Evolutionary conservation across 352 stramenopile genomes (phyloP).

Genomic region (Sclerospora graminicola): DNA sequence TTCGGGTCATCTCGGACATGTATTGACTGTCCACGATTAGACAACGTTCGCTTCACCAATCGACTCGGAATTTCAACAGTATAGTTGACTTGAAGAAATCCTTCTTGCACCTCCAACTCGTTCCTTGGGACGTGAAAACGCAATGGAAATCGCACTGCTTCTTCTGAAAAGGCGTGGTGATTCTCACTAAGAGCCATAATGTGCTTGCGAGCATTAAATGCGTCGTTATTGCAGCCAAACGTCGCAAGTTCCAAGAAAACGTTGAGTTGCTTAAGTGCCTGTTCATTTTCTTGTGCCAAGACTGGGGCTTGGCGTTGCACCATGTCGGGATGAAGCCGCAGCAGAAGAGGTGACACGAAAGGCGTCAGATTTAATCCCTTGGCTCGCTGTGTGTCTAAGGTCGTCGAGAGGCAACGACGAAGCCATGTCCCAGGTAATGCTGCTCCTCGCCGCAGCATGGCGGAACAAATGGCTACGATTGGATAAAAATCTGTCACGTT

Average conservation of each 20-base stretch:
- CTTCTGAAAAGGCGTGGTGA: constrained; percentile 4
- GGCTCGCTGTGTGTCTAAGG: not conserved
- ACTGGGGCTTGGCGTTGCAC: constrained; percentile 34
- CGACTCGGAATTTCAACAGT: constrained; percentile 37
- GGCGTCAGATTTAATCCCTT: constrained; percentile 49
- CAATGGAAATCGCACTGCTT: constrained; percentile 39
- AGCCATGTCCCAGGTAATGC: not conserved
- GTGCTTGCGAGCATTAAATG: constrained; percentile 40
- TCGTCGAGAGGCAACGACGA: constrained; percentile 11
- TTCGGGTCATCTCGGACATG: constrained; percentile 15
- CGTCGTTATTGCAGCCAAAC: constrained; percentile 62
- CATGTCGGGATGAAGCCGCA: constrained; percentile 60
- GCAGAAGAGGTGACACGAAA: constrained; percentile 53
- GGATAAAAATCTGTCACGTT: no score
- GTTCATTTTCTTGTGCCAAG: constrained; percentile 47
- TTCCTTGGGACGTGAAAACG: constrained; percentile 37
- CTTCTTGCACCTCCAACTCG: constrained; percentile 6
- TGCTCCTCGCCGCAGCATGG: constrained; percentile 10
- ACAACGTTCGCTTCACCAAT: constrained; percentile 47
- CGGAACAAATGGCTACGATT: no score
- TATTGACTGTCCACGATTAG: constrained; percentile 19
- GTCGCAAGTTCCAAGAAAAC: constrained; percentile 56
- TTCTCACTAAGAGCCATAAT: constrained; percentile 24
- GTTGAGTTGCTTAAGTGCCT: constrained; percentile 74
- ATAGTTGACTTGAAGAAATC: constrained; percentile 25